These are phyloP conservation scores for Capronia americana DNA, from an alignment of 2,329 filamentous ascomycete species.

Conservation along the genomic window DNA sequence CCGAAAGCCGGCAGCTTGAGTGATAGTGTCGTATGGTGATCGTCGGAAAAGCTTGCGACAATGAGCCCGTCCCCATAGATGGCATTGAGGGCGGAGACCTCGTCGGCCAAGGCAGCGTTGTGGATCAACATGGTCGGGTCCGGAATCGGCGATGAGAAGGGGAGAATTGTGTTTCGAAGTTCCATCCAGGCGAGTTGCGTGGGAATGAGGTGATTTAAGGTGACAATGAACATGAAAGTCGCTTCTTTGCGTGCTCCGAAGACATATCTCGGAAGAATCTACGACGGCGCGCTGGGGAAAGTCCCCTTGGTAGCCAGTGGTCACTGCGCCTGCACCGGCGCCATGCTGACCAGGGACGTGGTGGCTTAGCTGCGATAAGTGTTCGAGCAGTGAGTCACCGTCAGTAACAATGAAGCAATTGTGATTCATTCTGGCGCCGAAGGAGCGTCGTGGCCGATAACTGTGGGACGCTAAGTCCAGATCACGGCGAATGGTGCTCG, in stretches of 20 bases:
- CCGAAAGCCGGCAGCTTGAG: constrained; percentile 6
- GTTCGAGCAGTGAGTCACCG: not conserved
- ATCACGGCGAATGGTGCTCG: not conserved
- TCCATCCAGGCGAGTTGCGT: not conserved
- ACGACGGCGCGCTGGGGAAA: not conserved
- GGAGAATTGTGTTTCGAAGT: not conserved
- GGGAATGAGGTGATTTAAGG: not conserved
- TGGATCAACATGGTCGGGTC: constrained; percentile 6
- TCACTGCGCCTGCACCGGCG: not conserved
- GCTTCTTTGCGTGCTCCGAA: not conserved
- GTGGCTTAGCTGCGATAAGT: not conserved
- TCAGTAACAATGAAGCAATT: not conserved
- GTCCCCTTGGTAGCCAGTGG: not conserved
- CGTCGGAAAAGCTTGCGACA: constrained; percentile 11
- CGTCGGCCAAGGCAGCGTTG: constrained; percentile 15
- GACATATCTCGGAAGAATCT: not conserved
- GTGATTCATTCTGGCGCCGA: not conserved
- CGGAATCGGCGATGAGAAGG: not conserved
- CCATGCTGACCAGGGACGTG: not conserved
- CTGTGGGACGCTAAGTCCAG: not conserved
- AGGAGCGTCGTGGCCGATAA: not conserved
- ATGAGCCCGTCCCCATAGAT: constrained; percentile 21
- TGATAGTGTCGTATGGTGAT: constrained; percentile 20
- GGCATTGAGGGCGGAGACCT: constrained; percentile 25
- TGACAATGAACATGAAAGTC: not conserved